A percentile compares a stretch with the other conserved stretches of the same genome.
Evolutionary conservation across 2,329 filamentous ascomycete species (phyloP).

Genomic region (Microcyclospora pomicola): DNA sequence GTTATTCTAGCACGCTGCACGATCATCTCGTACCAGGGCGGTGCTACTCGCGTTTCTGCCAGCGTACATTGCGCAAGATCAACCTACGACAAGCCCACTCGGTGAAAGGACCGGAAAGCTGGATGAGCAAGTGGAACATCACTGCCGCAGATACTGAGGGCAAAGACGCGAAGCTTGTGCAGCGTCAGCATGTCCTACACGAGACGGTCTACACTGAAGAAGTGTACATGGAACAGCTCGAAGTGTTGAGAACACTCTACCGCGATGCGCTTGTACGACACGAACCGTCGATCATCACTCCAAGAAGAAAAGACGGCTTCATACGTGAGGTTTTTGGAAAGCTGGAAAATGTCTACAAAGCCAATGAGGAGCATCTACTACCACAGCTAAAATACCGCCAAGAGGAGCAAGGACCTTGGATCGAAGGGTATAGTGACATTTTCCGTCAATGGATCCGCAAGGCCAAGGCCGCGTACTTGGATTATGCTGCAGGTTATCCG

Average conservation of each 20-base stretch:
- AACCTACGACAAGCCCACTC: conserved; percentile 61
- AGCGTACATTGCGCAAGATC: conserved; percentile 85
- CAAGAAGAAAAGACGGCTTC: conserved; percentile 67
- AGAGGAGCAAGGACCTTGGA: conserved; percentile 90
- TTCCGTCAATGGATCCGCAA: conserved; percentile 98
- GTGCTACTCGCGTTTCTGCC: conserved; percentile 91
- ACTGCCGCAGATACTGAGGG: conserved; percentile 61
- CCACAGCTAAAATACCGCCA: conserved; percentile 94
- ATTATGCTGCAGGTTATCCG: conserved; percentile 81
- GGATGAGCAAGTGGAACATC: conserved; percentile 78
- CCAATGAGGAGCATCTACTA: conserved; percentile 84
- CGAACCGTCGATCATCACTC: conserved; percentile 67
- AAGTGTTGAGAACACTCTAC: conserved; percentile 74
- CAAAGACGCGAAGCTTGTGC: conserved; percentile 71
- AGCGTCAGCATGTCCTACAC: conserved; percentile 85
- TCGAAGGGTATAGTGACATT: conserved; percentile 87
- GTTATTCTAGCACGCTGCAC: conserved; percentile 78
- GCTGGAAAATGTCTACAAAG: conserved; percentile 72
- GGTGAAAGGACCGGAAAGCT: conserved; percentile 56
- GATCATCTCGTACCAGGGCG: conserved; percentile 52
- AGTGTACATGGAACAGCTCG: conserved; percentile 74
- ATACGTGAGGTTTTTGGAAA: conserved; percentile 79
- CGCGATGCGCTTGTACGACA: conserved; percentile 61
- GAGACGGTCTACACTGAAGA: conserved; percentile 93
- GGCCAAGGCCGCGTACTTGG: conserved; percentile 74